Base-by-base conservation (phyloP, 1,139 yeast genomes). In the Nakaseomyces kungkrabaensis region DNA sequence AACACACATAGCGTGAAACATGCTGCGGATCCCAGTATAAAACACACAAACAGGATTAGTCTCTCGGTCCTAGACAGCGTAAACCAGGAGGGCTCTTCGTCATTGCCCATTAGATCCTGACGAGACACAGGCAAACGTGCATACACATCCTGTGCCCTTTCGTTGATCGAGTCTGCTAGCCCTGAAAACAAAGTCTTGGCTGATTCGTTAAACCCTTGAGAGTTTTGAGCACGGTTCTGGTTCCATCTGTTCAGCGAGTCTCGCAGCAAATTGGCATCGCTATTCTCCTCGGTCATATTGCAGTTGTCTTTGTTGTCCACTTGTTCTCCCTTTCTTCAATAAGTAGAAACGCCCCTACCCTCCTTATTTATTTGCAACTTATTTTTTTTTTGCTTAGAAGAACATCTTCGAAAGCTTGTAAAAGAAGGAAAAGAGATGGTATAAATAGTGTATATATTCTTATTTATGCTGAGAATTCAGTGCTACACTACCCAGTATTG, bases 1-100 rank as follows among this genome's bases (percentile, higher is more conserved):
- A 88, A 81, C 60, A 92, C 79, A 56, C 96, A 86, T 42, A 90
- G 70, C 6, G 82, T 77, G 68, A 92, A 92, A 61, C 96, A 89
- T 4, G 85, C 80, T 17, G 77, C 69, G 0, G 96, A 79, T 0
- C 94, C 95, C 0, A 78, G 73, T 13, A 92, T 72, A 60, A 95
- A 87, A 54, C 85, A 79, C 10, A 81, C 76, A 62, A 92, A 92
- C 4, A 94, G 83, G 25, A 88, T 68, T 49, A 90, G 70, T 52
- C 95, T 73, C 63, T 92, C 98, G 63, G 92, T 78, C 52, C 95
- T 72, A 6, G 92, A 78, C 51, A 90, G 54, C 17, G 69, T 68
- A 57, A 77, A 78, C 82, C 82, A 78, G 7, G 72, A 60, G 1
- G 82, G 88, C 59, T 81, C 87, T 52, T 75, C 76, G 4, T 62